Evolutionary conservation across 116 monocot genomes (phyloP).

Genomic region (Thalassia testudinum): DNA sequence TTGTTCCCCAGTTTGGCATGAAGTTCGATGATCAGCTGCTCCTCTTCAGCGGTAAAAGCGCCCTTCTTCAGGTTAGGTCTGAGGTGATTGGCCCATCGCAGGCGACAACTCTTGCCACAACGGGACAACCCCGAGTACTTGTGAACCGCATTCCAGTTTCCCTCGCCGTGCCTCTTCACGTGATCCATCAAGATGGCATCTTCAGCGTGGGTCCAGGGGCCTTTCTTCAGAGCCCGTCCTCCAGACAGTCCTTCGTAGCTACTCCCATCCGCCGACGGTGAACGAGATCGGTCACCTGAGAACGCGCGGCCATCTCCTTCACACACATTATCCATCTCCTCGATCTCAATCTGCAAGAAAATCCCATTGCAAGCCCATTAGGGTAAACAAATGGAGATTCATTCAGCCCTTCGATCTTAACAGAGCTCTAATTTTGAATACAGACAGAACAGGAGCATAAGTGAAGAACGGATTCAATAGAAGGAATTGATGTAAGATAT

Average conservation of each 20-base stretch:
- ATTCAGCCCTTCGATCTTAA: no score
- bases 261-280: conserved; percentile 27
- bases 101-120: conserved; percentile 65
- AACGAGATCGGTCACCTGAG: conserved; percentile 8
- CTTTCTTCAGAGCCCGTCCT: conserved; percentile 32
- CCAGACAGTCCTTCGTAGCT: conserved; percentile 11
- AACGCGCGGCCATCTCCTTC: no score
- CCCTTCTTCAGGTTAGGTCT: conserved; percentile 47
- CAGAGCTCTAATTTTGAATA: no score
- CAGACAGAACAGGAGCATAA: no score
- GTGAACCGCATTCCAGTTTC: conserved; percentile 62
- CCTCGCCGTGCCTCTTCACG: conserved; percentile 50
- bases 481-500: no score
- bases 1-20: conserved; percentile 47
- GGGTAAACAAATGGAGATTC: no score
- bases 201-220: conserved; percentile 71
- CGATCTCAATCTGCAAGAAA: no score
- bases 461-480: no score
- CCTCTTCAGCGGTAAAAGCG: conserved; percentile 35
- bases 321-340: no score
- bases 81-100: conserved; percentile 72
- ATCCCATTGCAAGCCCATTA: no score
- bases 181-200: conserved; percentile 40
- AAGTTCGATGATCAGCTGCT: conserved; percentile 25
- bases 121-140: conserved; percentile 32